Percentiles rank a stretch among this genome's conserved stretches.
Evolutionary conservation across 352 stramenopile species (phyloP).

Genomic region (Pythium folliculosum): DNA sequence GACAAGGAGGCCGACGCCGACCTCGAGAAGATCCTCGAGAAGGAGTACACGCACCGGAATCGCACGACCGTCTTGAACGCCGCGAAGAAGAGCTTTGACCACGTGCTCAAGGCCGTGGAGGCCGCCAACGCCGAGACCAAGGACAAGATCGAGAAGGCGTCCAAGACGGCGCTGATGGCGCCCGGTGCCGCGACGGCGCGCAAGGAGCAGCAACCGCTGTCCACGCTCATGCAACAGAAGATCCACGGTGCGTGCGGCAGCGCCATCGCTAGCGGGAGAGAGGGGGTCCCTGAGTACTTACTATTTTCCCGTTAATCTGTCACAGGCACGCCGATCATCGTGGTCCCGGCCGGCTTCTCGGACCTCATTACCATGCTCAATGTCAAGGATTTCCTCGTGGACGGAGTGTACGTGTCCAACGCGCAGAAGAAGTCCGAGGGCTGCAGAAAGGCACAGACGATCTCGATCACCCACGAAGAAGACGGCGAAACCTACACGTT

Average conservation of each 20-base stretch:
- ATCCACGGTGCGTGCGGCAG: constrained; percentile 49
- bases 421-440: constrained; percentile 88
- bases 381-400: constrained; percentile 84
- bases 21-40: constrained; percentile 67
- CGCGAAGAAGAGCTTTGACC: constrained; percentile 82
- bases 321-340: constrained; percentile 88
- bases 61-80: constrained; percentile 78
- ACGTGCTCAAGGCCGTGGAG: constrained; percentile 79
- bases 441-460: constrained; percentile 76
- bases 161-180: constrained; percentile 58
- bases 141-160: constrained; percentile 86
- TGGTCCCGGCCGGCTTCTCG: constrained; percentile 86
- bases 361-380: constrained; percentile 91
- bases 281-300: neutral
- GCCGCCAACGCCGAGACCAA: constrained; percentile 83
- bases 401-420: constrained; percentile 81
- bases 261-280: neutral
- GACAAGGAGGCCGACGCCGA: constrained; percentile 41
- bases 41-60: constrained; percentile 66
- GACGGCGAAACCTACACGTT: constrained; percentile 84
- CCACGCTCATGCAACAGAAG: constrained; percentile 72
- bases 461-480: constrained; percentile 83
- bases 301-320: too few species aligned
- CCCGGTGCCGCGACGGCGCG: constrained; percentile 31
- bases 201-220: constrained; percentile 72